Conservation (phyloP, 2,329 filamentous ascomycete genomes). For the Fusarium globosum region DNA sequence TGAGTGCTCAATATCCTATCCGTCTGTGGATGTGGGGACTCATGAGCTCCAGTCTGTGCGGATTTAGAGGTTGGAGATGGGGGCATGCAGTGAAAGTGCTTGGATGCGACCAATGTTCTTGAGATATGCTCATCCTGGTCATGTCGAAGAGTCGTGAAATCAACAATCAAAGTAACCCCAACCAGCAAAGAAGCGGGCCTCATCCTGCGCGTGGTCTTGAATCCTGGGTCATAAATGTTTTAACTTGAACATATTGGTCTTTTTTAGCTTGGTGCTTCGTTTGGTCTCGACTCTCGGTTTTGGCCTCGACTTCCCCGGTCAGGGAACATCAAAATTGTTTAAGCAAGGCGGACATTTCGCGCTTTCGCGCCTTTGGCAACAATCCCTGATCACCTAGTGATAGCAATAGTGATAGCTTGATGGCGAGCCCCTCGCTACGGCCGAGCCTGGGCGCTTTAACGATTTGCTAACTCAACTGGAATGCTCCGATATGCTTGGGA, state of each 20-base stretch:
- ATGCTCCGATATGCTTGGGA: constrained; percentile 7
- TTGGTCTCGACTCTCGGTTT: constrained; percentile 26
- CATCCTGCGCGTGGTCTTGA: constrained; percentile 13
- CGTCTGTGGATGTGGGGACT: constrained; percentile 1
- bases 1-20: background rate
- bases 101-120: constrained; percentile 3
- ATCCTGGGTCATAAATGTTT: constrained; percentile 25
- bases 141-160: constrained; percentile 24
- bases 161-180: constrained; percentile 20
- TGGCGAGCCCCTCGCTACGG: constrained; percentile 24
- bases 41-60: constrained; percentile 32
- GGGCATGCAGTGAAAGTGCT: constrained; percentile 28
- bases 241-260: constrained; percentile 28
- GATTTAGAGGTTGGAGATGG: constrained; percentile 29
- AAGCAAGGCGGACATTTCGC: constrained; percentile 31
- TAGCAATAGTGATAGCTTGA: constrained; percentile 10
- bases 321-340: constrained; percentile 14
- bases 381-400: constrained; percentile 26
- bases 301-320: constrained; percentile 14
- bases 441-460: constrained; percentile 19
- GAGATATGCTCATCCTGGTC: constrained; percentile 29
- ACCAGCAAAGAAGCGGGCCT: constrained; percentile 28
- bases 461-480: background rate
- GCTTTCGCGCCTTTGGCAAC: constrained; percentile 26
- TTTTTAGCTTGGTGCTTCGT: constrained; percentile 29